Evolutionary conservation across 2,329 filamentous ascomycete genomes (phyloP), one percentile per base, ranked within the genome.

Genomic region (Colletotrichum sp.): DNA sequence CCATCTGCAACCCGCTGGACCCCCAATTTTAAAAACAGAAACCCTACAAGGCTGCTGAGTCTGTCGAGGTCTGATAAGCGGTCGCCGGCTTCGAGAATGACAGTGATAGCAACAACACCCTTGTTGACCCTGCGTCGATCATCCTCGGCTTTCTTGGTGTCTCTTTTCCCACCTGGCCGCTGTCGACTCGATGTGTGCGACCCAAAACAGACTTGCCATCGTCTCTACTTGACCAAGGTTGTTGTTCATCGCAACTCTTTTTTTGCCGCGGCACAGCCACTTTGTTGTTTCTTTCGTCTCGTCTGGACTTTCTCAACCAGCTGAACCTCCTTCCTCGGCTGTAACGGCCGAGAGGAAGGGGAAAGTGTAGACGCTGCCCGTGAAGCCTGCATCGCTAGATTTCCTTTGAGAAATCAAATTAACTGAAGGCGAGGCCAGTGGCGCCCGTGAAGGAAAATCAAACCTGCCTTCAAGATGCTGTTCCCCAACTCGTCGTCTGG

Each of bases 201-300:
- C 43, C 18, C 43, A 47, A 47, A 21, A 8, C 43, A 47, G 43
- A 21, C 18, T 57, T 31, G 31, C 38, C n/a, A 21, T 36, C 68
- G 38, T 73, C 71, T 62, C 57, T 66, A 66, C 54, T 66, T 29
- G 34, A 7, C 31, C 43, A 29, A 58, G 24, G 31, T 18, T 58
- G 54, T 70, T 55, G 47, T 71, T 71, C 61, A 57, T 73, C 71
- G 71, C 71, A 73, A 71, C 68, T 63, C 29, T 11, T 57, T 16
- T 43, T 43, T 43, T n/a, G 55, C 31, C n/a, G 61, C 24, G 31
- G 21, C 61, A 54, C 66, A 36, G 58, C 59, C 66, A 65, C 36
- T 18, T 27, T n/a, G 16, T 62, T 43, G 51, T 36, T 51, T 51
- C n/a, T 29, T 72, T 59, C 65, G 33, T n/a, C 54, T 70, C 58